These are phyloP conservation scores for Eutrema yunnanense DNA, from an alignment of 345 rosid species.

Conservation along the genomic window DNA sequence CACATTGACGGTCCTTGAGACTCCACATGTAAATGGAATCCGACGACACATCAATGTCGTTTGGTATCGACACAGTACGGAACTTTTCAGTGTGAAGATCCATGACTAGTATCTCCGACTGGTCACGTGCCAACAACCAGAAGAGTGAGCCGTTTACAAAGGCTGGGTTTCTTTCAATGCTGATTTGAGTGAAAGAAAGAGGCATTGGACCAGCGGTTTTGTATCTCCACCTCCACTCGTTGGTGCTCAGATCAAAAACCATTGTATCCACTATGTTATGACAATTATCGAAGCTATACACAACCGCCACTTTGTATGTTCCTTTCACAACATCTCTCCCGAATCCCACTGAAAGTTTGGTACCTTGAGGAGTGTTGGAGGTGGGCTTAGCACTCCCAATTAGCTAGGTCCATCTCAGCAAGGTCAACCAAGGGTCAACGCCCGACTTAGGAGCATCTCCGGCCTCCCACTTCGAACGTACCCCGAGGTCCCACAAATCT, in stretches of 20 bases:
- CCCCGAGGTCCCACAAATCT: too few species aligned
- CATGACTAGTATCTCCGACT: background rate
- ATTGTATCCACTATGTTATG: background rate
- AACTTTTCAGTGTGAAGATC: constrained; percentile 4
- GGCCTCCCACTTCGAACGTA: too few species aligned
- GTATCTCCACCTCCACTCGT: background rate
- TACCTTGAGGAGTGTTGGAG: too few species aligned
- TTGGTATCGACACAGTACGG: background rate
- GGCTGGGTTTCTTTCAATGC: background rate
- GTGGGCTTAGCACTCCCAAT: too few species aligned
- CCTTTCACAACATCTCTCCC: constrained; percentile 4
- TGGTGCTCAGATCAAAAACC: background rate
- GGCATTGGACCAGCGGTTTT: background rate
- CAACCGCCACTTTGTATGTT: background rate
- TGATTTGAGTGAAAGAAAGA: background rate
- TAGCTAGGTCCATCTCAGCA: too few species aligned
- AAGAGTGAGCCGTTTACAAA: constrained; percentile 5
- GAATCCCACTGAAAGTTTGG: background rate
- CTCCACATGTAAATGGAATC: background rate
- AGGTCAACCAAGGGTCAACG: too few species aligned
- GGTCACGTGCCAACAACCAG: background rate
- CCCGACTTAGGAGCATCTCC: too few species aligned
- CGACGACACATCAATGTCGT: background rate
- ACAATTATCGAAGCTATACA: background rate
- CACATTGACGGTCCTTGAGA: background rate